Base-by-base conservation (phyloP, 1,284 basidiomycete species). In the Austropuccinia psidii region DNA sequence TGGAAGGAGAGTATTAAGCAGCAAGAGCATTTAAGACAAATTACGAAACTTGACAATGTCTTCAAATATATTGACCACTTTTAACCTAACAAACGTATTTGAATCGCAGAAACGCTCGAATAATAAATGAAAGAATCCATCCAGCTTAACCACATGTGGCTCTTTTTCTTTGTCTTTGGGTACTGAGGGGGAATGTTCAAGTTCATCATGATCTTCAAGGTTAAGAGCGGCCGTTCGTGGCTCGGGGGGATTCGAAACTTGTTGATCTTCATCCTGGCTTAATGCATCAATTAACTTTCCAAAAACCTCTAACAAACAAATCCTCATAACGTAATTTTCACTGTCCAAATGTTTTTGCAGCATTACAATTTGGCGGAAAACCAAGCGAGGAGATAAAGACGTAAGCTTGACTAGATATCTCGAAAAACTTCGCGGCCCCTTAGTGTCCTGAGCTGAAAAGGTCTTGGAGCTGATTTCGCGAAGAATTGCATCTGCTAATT, bases 311-410 rank as follows among this genome's bases (percentile, higher is more conserved):
- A 81, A 74, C 61, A 81, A 75, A 11, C 80, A 78, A 50, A 79
- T 91, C 43, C 96, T 90, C 88, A 98, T 95, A 0, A 93, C 91
- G 79, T 98, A 96, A 0, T 92, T 89, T 90, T 98, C 95, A 37
- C 90, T 93, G 79, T 98, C 95, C 39, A 97, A 84, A 79, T 97
- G 94, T 27, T 86, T 84, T 33, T 91, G 84, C 11, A 98, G 82
- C 55, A 98, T 82, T 77, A 88, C 88, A 77, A 98, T 90, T 81
- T 96, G 92, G 82, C 95, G 95, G 78, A 93, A 83, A 1, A 97
- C 88, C 4, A 88, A 83, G n/a, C 91, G 84, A 0, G 94, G 93
- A n/a, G 87, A 86, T 19, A 90, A 83, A 77, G 96, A 92, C 0
- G 89, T 87, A 73, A 94, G 87, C 74, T 86, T 86, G 61, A 91